Evolutionary conservation across 192 early-diverging fungal species (phyloP), one percentile per base, ranked within the genome.

Genomic region (Phycomyces nitens): DNA sequence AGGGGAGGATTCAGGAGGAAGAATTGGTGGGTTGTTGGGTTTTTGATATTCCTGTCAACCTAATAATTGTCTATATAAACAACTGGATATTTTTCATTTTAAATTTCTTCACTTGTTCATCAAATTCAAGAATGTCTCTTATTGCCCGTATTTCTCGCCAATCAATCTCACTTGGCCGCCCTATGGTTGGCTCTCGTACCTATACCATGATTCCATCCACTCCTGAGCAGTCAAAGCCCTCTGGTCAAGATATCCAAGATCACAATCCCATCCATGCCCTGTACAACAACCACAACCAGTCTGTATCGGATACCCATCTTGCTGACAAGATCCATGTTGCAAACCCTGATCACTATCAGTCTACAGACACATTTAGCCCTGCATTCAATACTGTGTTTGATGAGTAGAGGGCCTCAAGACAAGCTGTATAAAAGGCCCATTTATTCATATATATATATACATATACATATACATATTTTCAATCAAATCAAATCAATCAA

Each of bases 121-220:
- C 29, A 34, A 34, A 34, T 34, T 7, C 29, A 34, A 34, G 29
- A 34, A 34, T 34, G 29, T 34, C 29, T 34, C 2, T 34, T 7
- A 34, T 34, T 34, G 29, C 49, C 10, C 21, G 49, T 50, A 50
- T 50, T 50, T 34, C 29, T 34, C 29, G 29, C 29, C 2, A 34
- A 34, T 34, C 29, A 3, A 40, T 62, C n/a, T 14, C 57, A 7
- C 9, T 59, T 1, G 23, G n/a, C 9, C 47, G 44, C 26, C 52
- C 56, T 60, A 27, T 64, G 29, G 41, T 60, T 5, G 21, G 27
- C 24, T n/a, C n/a, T 50, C 50, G 65, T 23, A 39, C 50, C 12
- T 66, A 71, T 50, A 58, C 62, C 8, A 44, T 62, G 40, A 64
- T 75, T 26, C 67, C 67, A 12, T 69, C 60, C 10, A 62, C 54